Base-by-base conservation (phyloP, 2,329 filamentous ascomycete species). In the Hortaea werneckii region DNA sequence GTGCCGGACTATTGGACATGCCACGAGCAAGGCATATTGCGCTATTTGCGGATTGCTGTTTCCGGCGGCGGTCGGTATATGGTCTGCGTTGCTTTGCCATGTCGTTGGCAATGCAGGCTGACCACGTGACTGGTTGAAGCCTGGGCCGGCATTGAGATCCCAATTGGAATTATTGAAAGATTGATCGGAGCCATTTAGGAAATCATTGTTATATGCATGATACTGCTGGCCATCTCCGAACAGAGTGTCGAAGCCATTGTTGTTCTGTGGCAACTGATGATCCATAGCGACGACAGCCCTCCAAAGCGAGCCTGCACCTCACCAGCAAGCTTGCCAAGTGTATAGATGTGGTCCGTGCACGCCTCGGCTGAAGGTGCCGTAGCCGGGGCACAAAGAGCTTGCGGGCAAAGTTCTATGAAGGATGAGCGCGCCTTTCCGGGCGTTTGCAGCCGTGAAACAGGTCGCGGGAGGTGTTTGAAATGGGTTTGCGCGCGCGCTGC, bases 181-280 rank as follows among this genome's bases (percentile, higher is more conserved):
- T 42, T 55, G 48, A 45, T 59, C 54, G 50, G 51, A 42, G 30
- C 49, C 48, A 54, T 53, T 53, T 43, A 53, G 51, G 50, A 59
- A 60, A 35, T 55, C 44, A 49, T 51, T 54, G 50, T 62, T 58
- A 61, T 56, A 62, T 46, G 57, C 42, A 52, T 55, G 54, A 52
- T 54, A 57, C 41, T 56, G 52, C 45, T 45, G 49, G 48, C 48
- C 57, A 54, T 62, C 54, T 41, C 50, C 54, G 48, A 58, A 62
- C 50, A 61, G 41, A 47, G 51, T 59, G 42, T 54, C 49, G 53
- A 54, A 58, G 35, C 50, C 59, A 48, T 59, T 55, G 50, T 58
- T 50, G 50, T 46, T 49, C 38, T 46, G 50, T 29, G 50, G 48
- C 44, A 54, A 48, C 20, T 20, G 20, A 47, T 61, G 59, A 53